These are phyloP conservation scores for Aureobasidium pullulans DNA, from an alignment of 2,329 filamentous ascomycete genomes.

Conservation along the genomic window DNA sequence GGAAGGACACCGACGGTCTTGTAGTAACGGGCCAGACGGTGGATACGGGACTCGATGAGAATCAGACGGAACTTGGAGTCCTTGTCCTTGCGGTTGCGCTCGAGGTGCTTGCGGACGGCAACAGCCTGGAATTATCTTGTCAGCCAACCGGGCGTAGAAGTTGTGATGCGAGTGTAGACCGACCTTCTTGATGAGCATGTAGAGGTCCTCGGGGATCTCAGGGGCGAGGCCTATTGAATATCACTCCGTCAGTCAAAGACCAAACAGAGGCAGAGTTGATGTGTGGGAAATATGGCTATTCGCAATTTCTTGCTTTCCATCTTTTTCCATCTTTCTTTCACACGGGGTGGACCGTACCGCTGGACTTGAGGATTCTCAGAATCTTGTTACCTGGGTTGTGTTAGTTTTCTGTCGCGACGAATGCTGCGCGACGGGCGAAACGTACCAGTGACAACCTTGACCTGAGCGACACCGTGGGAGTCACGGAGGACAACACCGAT, in stretches of 20 bases:
- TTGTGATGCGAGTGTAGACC: conserved; percentile 19
- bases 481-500: conserved; percentile 99
- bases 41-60: conserved; percentile 99
- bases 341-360: conserved; percentile 63
- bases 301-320: conserved; percentile 7
- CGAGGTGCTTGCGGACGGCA: conserved; percentile 98
- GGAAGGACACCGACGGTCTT: conserved; percentile 81
- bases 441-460: conserved; percentile 94
- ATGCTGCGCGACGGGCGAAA: not conserved
- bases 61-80: conserved; percentile 99
- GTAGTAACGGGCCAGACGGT: conserved; percentile 99
- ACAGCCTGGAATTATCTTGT: conserved; percentile 58
- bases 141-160: conserved; percentile 1
- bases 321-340: conserved; percentile 28
- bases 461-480: conserved; percentile 95
- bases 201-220: conserved; percentile 98
- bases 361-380: conserved; percentile 95
- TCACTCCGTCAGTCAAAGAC: conserved; percentile 38
- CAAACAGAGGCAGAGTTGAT: conserved; percentile 35
- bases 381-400: conserved; percentile 83
- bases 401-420: conserved; percentile 5
- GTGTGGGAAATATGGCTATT: conserved; percentile 13
- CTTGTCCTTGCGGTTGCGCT: conserved; percentile 99
- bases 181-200: conserved; percentile 99
- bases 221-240: conserved; percentile 80